Base-by-base conservation (phyloP, 257 asterid genomes). In the Gentiana macrophylla region DNA sequence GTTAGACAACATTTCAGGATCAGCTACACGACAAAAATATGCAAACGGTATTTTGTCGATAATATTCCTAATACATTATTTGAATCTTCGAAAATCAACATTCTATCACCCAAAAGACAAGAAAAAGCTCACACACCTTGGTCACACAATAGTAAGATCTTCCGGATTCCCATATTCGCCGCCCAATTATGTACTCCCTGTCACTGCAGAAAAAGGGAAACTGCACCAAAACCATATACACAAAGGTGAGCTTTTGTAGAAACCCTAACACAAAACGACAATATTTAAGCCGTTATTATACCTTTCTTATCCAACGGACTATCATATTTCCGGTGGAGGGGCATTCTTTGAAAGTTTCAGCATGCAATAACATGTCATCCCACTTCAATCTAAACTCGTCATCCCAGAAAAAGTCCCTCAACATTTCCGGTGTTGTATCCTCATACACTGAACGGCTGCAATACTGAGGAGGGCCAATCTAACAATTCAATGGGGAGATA, bases 141-240 rank as follows among this genome's bases (percentile, higher is more conserved):
- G 95, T 84, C 57, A 91, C 87, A 45, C 96, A 81, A 65, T 84
- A 87, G 77, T 91, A 91, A 7, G 94, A 78, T 66, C 84, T 74
- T 62, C 80, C 94, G 1, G 94, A 84, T 56, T 84, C 96, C 98
- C 98, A 91, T 62, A 84, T 86, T 69, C 98, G 84, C 50, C 96
- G 96, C 9, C 86, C 95, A 59, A 84, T 84, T 61, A 79, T 78
- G 70, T 91, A 91, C 67, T 91, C 98, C 59, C 98, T 76, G 67
- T 91, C 83, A 54, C 96, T 91, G 76, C 98, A 91, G 86, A 91
- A 84, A 67, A 91, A 87, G 0, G 98, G 98, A 69, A 91, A 91
- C 98, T 91, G 92, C 83, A 67, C 49, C 53, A 49, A 62, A 46
- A 41, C 2, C 58, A 67, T 49, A 8, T 38, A 12, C 34, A 51